Evolutionary conservation across 163 green algal genomes (phyloP), one percentile per base, ranked within the genome.

Genomic region (Chlorella variabilis): DNA sequence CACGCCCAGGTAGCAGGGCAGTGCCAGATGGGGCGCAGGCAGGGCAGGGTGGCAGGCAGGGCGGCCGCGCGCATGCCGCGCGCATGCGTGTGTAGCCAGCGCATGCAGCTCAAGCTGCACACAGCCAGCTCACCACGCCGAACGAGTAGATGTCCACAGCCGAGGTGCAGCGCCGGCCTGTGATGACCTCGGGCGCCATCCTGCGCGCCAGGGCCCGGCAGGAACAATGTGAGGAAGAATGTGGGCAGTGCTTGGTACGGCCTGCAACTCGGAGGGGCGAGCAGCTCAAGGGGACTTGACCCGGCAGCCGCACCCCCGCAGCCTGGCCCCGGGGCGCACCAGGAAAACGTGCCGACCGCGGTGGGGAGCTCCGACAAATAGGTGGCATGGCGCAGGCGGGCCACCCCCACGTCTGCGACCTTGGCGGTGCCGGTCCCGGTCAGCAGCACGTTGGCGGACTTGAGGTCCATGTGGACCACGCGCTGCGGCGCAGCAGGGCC

Each of bases 101-200:
- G n/a, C n/a, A n/a, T n/a, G n/a, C n/a, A n/a, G n/a, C n/a, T n/a
- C n/a, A n/a, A n/a, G n/a, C n/a, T n/a, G n/a, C n/a, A n/a, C n/a
- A n/a, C n/a, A n/a, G n/a, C n/a, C n/a, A n/a, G n/a, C n/a, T n/a
- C n/a, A n/a, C n/a, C 7, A 88, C 41, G n/a, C 85, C 85, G 11
- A 71, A 89, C 25, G 75, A 85, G 75, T 82, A 89, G 34, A 89
- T 87, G 76, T 89, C 85, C 17, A 75, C 61, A 23, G 81, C 65
- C 15, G 38, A 20, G 39, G 34, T 70, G 62, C 76, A 85, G 23
- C 75, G 59, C 23, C 31, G 41, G 20, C 85, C 85, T 23, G 70
- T 34, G 21, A 89, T 36, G 2, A 89, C 56, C 58, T 89, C 85
- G 17, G 85, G 85, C 1, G 85, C 81, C 42, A 62, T 76, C 69